A percentile compares a stretch with the other conserved stretches of the same genome.
Conservation (phyloP, 805 yeast genomes). For the Cephaloascus albidus region DNA sequence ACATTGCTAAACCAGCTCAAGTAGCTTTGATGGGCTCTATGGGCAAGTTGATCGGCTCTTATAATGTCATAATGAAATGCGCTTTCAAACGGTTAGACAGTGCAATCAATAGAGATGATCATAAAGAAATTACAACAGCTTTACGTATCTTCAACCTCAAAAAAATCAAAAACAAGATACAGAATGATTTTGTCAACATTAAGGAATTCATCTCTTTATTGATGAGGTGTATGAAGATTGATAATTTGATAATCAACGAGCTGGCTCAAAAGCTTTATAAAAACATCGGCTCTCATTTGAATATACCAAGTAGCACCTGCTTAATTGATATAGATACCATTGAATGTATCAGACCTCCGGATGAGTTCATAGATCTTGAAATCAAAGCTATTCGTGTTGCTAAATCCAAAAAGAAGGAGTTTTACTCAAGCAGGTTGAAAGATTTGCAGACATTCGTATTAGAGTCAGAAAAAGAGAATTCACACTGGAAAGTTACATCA, state of each 20-base stretch:
- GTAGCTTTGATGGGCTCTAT: conserved; percentile 56
- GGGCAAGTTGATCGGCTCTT: conserved; percentile 61
- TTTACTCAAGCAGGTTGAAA: conserved; percentile 28
- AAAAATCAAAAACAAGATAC: conserved; percentile 48
- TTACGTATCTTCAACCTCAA: conserved; percentile 47
- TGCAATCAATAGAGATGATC: conserved; percentile 40
- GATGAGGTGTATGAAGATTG: conserved; percentile 45
- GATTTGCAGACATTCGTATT: conserved; percentile 30
- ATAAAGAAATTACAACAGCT: conserved; percentile 54
- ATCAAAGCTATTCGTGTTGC: conserved; percentile 53
- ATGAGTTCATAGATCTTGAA: conserved; percentile 44
- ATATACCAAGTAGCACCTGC: conserved; percentile 41
- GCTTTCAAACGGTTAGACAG: conserved; percentile 39
- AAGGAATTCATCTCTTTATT: conserved; percentile 37
- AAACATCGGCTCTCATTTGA: conserved; percentile 26
- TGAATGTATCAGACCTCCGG: conserved; percentile 52
- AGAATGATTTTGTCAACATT: conserved; percentile 47
- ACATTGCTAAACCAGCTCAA: conserved; percentile 65
- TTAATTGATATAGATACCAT: conserved; percentile 34
- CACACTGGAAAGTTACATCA: conserved; percentile 50
- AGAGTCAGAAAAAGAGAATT: conserved; percentile 14
- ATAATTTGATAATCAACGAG: conserved; percentile 43
- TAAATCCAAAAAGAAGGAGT: conserved; percentile 44
- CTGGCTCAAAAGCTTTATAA: conserved; percentile 44
- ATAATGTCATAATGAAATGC: conserved; percentile 39